Percentiles rank a stretch among this genome's conserved stretches.
These are phyloP conservation scores for Boletus eberwhitei DNA, from an alignment of 768 basidiomycete genomes.

Conservation along the genomic window DNA sequence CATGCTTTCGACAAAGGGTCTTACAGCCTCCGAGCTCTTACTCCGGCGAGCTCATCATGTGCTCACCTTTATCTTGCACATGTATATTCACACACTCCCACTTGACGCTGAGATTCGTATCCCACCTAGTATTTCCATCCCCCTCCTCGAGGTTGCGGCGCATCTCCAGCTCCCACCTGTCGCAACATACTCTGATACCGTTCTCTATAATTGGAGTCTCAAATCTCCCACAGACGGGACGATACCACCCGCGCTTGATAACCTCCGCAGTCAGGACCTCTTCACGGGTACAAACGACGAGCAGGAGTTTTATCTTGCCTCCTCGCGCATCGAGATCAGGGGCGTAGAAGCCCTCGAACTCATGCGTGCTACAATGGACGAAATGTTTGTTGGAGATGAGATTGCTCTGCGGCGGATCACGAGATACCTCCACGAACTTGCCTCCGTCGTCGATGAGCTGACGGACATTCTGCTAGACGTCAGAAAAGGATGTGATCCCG, in stretches of 20 bases:
- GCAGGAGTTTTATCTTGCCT: constrained; percentile 82
- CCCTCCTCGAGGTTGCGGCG: constrained; percentile 66
- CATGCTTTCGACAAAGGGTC: constrained; percentile 42
- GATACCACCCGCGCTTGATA: constrained; percentile 43
- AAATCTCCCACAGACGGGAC: constrained; percentile 25
- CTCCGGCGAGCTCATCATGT: constrained; percentile 74
- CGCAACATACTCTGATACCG: constrained; percentile 87
- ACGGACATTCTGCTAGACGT: constrained; percentile 58
- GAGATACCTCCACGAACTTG: constrained; percentile 61
- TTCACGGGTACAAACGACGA: constrained; percentile 84
- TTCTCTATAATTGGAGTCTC: constrained; percentile 79
- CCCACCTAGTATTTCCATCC: constrained; percentile 68
- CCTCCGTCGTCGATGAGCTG: constrained; percentile 62
- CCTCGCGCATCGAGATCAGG: constrained; percentile 80
- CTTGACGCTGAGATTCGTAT: constrained; percentile 53
- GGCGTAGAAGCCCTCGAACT: constrained; percentile 83
- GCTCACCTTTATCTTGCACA: constrained; percentile 70
- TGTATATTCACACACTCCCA: constrained; percentile 69
- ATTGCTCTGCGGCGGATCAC: constrained; percentile 62
- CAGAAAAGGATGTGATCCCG: constrained; percentile 67
- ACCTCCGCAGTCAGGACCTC: constrained; percentile 60
- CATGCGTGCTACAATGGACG: constrained; percentile 85
- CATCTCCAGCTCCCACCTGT: constrained; percentile 81
- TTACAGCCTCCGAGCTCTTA: constrained; percentile 49
- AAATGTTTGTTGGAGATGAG: constrained; percentile 74